Evolutionary conservation across 768 basidiomycete genomes (phyloP).

Genomic region (Boletus coccyginus): DNA sequence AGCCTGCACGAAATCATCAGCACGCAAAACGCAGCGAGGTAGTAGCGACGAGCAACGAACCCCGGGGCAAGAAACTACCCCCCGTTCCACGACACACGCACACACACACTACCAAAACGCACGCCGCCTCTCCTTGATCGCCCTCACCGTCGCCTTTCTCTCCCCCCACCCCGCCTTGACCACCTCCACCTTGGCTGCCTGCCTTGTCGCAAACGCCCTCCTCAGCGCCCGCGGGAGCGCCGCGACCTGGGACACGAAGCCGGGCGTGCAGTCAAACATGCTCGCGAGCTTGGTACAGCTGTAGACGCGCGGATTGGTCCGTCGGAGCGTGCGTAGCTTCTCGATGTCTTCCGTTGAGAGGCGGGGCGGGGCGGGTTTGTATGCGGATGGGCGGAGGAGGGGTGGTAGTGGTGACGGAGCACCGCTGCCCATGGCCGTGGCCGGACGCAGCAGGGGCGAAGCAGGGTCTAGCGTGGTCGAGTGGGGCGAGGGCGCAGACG

Average conservation of each 20-base stretch:
- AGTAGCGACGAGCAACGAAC: neutral
- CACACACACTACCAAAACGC: constrained; percentile 62
- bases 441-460: constrained; percentile 63
- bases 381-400: constrained; percentile 41
- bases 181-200: constrained; percentile 47
- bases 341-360: constrained; percentile 52
- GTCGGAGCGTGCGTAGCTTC: constrained; percentile 57
- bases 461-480: constrained; percentile 68
- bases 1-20: constrained; percentile 1
- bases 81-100: too few species aligned
- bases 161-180: constrained; percentile 67
- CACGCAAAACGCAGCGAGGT: neutral
- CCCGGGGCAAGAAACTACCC: neutral
- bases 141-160: constrained; percentile 55
- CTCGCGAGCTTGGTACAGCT: constrained; percentile 67
- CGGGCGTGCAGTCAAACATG: constrained; percentile 70
- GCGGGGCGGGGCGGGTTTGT: constrained; percentile 34
- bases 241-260: constrained; percentile 65
- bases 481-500: constrained; percentile 67
- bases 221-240: constrained; percentile 53
- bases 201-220: constrained; percentile 39
- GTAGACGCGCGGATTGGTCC: constrained; percentile 53
- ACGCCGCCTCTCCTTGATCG: constrained; percentile 65
- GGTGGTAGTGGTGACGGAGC: constrained; percentile 45
- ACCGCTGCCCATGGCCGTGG: constrained; percentile 21